phyloP scores from a whole-genome alignment of 2,329 filamentous ascomycete genomes.

The Pseudohalonectria lignicola region DNA sequence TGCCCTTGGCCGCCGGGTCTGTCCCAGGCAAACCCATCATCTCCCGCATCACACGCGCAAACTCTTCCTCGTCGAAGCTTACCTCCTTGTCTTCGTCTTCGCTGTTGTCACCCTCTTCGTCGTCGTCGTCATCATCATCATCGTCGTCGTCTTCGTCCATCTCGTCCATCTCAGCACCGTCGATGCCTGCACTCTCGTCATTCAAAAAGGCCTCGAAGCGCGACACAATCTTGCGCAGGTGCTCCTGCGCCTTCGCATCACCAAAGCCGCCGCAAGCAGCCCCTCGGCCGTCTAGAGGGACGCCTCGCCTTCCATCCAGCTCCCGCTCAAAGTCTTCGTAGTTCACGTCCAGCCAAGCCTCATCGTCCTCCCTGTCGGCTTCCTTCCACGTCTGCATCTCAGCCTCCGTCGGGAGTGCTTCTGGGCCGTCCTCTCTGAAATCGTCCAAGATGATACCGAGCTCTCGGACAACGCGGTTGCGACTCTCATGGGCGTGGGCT shows the following conservation, averaged over 20 bases:
- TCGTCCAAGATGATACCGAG: constrained; percentile 69
- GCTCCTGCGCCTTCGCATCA: constrained; percentile 56
- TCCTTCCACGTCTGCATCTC: constrained; percentile 65
- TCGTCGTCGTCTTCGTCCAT: constrained; percentile 57
- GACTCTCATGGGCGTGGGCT: constrained; percentile 52
- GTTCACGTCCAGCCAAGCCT: constrained; percentile 86
- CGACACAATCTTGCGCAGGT: constrained; percentile 82
- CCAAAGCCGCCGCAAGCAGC: constrained; percentile 39
- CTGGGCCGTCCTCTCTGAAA: constrained; percentile 57
- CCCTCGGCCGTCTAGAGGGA: constrained; percentile 13
- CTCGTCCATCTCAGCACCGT: constrained; percentile 64
- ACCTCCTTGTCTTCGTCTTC: constrained; percentile 65
- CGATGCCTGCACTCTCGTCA: constrained; percentile 68
- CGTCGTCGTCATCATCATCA: constrained; percentile 33
- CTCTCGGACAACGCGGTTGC: constrained; percentile 61
- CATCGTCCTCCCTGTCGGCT: constrained; percentile 59
- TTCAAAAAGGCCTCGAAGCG: constrained; percentile 90
- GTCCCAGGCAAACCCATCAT: constrained; percentile 61
- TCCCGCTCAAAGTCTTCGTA: constrained; percentile 53
- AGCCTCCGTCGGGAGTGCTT: constrained; percentile 53
- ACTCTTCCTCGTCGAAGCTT: constrained; percentile 76
- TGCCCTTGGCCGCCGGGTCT: constrained; percentile 4
- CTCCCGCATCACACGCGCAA: constrained; percentile 78
- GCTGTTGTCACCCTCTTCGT: constrained; percentile 42
- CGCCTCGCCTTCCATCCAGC: constrained; percentile 11